Conservation (phyloP, 495 filamentous ascomycete species). For the Xylaria palmicola region DNA sequence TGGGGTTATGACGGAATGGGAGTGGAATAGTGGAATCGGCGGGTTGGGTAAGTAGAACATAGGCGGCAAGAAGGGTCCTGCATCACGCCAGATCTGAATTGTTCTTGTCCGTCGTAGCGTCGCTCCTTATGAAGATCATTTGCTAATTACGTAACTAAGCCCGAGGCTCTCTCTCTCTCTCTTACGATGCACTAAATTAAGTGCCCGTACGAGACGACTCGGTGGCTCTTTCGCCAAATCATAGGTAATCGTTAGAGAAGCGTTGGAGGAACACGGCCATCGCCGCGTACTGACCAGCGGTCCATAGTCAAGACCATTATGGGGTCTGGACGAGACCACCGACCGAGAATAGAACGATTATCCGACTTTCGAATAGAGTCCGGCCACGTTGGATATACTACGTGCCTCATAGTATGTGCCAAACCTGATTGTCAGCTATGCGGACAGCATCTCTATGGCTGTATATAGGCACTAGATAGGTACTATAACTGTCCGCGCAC, state of each 20-base stretch:
- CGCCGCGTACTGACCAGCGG: background rate
- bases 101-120: no score
- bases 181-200: background rate
- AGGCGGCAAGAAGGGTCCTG: slow-evolving; percentile 14
- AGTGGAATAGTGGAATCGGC: background rate
- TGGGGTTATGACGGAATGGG: slow-evolving; percentile 13
- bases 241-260: no score
- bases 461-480: background rate
- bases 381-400: no score
- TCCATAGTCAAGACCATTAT: background rate
- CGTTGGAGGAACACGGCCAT: background rate
- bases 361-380: no score
- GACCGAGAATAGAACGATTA: no score
- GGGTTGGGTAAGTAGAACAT: slow-evolving; percentile 11
- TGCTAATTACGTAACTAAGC: background rate
- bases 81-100: slow-evolving; percentile 9
- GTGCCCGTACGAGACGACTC: no score
- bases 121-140: slow-evolving; percentile 5
- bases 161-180: background rate
- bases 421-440: no score
- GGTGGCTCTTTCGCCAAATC: no score
- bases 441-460: no score
- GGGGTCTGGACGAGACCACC: no score
- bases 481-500: background rate
- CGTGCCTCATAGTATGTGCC: no score